A percentile compares a stretch with the other conserved stretches of the same genome.
Evolutionary conservation across 106 monocot genomes (phyloP).

Genomic region (Dendrobium catenatum): DNA sequence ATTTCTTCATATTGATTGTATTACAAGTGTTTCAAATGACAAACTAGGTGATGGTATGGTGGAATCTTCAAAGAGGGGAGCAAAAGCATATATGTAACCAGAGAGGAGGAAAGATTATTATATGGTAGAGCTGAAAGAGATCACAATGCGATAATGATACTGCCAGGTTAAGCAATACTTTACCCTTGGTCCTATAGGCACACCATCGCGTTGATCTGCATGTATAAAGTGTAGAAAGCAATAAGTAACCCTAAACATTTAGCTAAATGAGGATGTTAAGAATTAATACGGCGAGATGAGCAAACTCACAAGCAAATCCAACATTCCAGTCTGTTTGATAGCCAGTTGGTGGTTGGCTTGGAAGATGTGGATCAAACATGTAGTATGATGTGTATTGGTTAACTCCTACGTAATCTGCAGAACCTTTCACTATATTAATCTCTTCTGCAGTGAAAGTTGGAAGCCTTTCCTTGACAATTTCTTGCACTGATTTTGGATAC

Average conservation of each 20-base stretch:
- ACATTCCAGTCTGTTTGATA: slow-evolving; percentile 83
- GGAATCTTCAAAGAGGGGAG: background rate
- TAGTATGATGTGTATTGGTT: slow-evolving; percentile 97
- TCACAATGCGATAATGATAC: too few relatives aligned
- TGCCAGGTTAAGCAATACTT: too few relatives aligned
- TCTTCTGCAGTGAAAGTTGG: slow-evolving; percentile 70
- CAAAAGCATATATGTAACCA: background rate
- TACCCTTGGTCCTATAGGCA: slow-evolving; percentile 84
- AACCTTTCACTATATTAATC: slow-evolving; percentile 77
- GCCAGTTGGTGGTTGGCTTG: slow-evolving; percentile 20
- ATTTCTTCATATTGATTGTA: too few relatives aligned
- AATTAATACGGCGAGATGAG: background rate
- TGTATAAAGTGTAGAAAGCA: background rate
- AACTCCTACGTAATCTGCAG: slow-evolving; percentile 71
- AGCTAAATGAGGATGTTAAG: background rate
- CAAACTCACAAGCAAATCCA: slow-evolving; percentile 72
- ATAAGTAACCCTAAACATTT: background rate
- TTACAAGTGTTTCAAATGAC: too few relatives aligned
- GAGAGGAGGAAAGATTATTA: too few relatives aligned
- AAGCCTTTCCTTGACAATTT: slow-evolving; percentile 78
- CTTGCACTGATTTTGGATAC: slow-evolving; percentile 72
- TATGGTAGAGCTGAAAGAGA: too few relatives aligned
- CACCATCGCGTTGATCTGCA: slow-evolving; percentile 76
- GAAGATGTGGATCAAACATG: slow-evolving; percentile 50
- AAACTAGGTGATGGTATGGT: too few relatives aligned